Evolutionary conservation across 768 basidiomycete genomes (phyloP).

Genomic region (Hebeloma cylindrosporum): DNA sequence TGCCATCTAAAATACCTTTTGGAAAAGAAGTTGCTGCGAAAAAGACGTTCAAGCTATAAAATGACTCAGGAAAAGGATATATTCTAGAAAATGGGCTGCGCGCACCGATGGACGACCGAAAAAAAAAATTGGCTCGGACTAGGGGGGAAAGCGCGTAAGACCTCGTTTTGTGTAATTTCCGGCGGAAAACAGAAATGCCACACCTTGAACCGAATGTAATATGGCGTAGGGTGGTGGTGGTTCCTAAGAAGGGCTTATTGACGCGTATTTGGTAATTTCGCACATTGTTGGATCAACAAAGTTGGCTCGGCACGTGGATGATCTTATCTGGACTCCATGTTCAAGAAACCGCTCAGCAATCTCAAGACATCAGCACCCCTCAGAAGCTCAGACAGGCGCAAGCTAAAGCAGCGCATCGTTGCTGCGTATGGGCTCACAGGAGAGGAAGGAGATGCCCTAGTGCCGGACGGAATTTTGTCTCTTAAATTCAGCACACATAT

Average conservation of each 20-base stretch:
- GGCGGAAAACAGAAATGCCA: too few species aligned
- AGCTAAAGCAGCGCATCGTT: conserved; percentile 61
- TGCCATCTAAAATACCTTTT: conserved; percentile 35
- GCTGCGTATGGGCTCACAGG: conserved; percentile 44
- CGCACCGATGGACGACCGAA: conserved; percentile 10
- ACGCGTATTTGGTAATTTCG: conserved; percentile 34
- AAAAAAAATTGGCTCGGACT: too few species aligned
- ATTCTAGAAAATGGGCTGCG: not conserved
- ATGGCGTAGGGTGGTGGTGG: conserved; percentile 43
- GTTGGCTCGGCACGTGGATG: too few species aligned
- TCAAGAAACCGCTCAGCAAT: conserved; percentile 73
- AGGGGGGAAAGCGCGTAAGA: too few species aligned
- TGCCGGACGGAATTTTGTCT: conserved; percentile 71
- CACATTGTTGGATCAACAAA: conserved; percentile 22
- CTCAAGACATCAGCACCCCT: conserved; percentile 77
- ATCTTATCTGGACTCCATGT: too few species aligned
- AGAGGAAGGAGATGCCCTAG: conserved; percentile 66
- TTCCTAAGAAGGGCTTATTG: conserved; percentile 43
- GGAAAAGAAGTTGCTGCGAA: conserved; percentile 1
- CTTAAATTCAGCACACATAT: conserved; percentile 68
- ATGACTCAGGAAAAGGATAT: conserved; percentile 8
- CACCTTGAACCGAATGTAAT: too few species aligned
- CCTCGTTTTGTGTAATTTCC: too few species aligned
- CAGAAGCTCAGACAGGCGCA: conserved; percentile 70
- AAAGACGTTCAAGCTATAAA: conserved; percentile 3